phyloP scores from a whole-genome alignment of 805 yeast genomes.

The Limtongozyma cylindracea region DNA sequence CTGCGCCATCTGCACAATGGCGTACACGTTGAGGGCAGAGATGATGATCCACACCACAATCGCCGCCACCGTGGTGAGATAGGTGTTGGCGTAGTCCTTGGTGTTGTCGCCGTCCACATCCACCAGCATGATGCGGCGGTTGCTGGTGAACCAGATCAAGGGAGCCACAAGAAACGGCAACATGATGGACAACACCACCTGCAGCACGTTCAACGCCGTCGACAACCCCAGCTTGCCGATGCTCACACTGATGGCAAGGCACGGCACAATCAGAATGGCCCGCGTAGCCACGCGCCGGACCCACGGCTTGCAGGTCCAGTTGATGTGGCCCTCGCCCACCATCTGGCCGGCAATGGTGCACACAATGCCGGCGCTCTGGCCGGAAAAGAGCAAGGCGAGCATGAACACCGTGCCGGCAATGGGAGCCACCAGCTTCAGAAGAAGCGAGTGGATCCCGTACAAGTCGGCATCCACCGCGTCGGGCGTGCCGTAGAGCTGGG shows the following conservation, averaged over 20 bases:
- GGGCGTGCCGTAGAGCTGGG: conserved; percentile 43
- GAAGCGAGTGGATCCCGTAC: conserved; percentile 45
- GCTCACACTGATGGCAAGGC: conserved; percentile 41
- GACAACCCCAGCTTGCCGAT: conserved; percentile 56
- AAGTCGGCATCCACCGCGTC: conserved; percentile 57
- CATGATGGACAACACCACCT: conserved; percentile 59
- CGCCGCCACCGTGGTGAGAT: conserved; percentile 26
- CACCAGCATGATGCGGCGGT: conserved; percentile 40
- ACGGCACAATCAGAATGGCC: conserved; percentile 57
- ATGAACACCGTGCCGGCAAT: conserved; percentile 70
- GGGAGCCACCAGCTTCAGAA: conserved; percentile 34
- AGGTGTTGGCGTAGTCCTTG: conserved; percentile 22
- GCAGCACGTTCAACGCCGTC: conserved; percentile 59
- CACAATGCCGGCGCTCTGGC: conserved; percentile 79
- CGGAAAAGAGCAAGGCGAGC: conserved; percentile 62
- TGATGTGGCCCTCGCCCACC: conserved; percentile 74
- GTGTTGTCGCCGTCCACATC: conserved; percentile 3
- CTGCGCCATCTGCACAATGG: conserved; percentile 14
- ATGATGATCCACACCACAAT: conserved; percentile 45
- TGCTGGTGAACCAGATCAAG: conserved; percentile 56
- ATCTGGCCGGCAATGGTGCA: conserved; percentile 89
- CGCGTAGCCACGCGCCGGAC: conserved; percentile 56
- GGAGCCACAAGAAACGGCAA: conserved; percentile 77
- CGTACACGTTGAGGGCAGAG: conserved; percentile 44
- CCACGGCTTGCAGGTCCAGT: conserved; percentile 69